Conservation (phyloP, 176 grass and related monocot species). For the Carex parvula region DNA sequence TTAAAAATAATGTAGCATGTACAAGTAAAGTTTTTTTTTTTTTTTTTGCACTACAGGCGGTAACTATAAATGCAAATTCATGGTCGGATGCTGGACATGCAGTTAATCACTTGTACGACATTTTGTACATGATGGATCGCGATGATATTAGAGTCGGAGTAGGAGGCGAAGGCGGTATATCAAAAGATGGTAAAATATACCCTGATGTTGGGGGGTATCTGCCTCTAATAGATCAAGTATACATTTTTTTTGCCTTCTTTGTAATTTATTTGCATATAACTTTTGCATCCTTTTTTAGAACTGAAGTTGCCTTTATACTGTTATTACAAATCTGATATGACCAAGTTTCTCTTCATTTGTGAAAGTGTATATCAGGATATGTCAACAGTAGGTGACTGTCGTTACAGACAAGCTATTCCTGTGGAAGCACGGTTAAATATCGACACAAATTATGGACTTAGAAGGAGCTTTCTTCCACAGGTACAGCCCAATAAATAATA, state of each 20-base stretch:
- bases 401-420: conserved; percentile 81
- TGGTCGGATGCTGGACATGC: conserved; percentile 83
- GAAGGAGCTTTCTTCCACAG: conserved; percentile 82
- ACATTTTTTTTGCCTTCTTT: not conserved
- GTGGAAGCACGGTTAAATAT: conserved; percentile 43
- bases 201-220: conserved; percentile 70
- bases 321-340: not conserved
- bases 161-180: conserved; percentile 84
- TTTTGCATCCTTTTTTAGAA: not conserved
- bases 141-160: conserved; percentile 77
- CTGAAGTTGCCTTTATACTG: not conserved
- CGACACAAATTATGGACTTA: conserved; percentile 57
- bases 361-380: conserved; percentile 36
- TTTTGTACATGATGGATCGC: conserved; percentile 86
- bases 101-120: conserved; percentile 73
- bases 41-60: conserved; percentile 28
- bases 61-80: conserved; percentile 56
- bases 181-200: conserved; percentile 49
- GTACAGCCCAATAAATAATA: conserved; percentile 20
- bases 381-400: conserved; percentile 51
- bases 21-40: not conserved
- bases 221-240: conserved; percentile 78
- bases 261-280: not conserved
- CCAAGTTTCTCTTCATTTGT: not conserved
- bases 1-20: not conserved